Conservation (phyloP, 352 stramenopile species). For the Phytophthora fragariae region DNA sequence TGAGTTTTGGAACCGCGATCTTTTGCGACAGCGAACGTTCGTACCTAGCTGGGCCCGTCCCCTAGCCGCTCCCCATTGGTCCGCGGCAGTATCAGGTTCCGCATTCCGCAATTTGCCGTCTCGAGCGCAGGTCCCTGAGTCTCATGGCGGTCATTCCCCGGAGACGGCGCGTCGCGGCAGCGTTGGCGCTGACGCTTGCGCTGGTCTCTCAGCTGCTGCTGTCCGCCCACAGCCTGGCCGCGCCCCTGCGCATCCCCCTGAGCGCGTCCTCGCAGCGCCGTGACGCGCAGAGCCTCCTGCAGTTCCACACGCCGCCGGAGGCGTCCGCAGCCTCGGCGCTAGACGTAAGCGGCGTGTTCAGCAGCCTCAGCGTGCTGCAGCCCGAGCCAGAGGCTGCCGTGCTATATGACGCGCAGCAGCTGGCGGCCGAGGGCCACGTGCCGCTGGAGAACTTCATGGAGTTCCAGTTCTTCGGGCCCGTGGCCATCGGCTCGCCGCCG, state of each 20-base stretch:
- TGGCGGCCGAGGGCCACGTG: constrained; percentile 51
- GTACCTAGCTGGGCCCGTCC: background rate
- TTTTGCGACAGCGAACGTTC: background rate
- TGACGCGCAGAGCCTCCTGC: constrained; percentile 44
- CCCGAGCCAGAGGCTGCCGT: constrained; percentile 12
- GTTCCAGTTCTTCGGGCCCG: constrained; percentile 83
- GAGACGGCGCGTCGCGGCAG: background rate
- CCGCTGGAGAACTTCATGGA: constrained; percentile 85
- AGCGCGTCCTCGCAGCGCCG: constrained; percentile 30
- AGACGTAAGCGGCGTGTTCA: constrained; percentile 28
- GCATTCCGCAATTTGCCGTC: constrained; percentile 28
- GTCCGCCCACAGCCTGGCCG: background rate
- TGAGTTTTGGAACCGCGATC: background rate
- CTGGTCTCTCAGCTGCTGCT: background rate
- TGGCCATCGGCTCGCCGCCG: constrained; percentile 68
- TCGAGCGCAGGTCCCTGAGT: background rate
- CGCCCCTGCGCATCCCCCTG: constrained; percentile 58
- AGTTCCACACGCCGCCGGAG: constrained; percentile 45
- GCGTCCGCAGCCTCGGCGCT: constrained; percentile 11
- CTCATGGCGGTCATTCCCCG: constrained; percentile 5
- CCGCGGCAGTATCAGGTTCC: background rate
- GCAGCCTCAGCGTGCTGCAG: constrained; percentile 30
- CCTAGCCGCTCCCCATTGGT: background rate
- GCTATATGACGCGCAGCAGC: constrained; percentile 42
- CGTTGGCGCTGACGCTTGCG: constrained; percentile 3